Evolutionary conservation across 202 grass and related monocot genomes (phyloP).

Genomic region (Eragrostis tef): DNA sequence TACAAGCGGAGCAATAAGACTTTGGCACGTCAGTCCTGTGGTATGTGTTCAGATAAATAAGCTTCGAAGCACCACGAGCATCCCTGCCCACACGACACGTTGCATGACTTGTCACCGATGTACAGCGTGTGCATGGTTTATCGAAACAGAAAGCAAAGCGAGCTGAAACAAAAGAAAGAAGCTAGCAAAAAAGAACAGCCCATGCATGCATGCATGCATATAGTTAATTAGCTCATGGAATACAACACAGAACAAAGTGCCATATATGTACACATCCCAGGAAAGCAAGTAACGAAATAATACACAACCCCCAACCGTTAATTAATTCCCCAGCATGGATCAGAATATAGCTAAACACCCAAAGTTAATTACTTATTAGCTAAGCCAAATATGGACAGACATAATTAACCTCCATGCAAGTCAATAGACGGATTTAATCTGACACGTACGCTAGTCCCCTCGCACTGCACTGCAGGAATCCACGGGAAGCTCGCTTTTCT

Average conservation of each 20-base stretch:
- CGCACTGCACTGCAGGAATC: not conserved
- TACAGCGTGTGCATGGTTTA: not conserved
- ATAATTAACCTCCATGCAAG: constrained; percentile 22
- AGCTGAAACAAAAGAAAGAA: constrained; percentile 14
- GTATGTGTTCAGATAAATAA: too few relatives aligned
- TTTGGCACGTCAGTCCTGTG: too few relatives aligned
- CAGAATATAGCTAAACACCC: not conserved
- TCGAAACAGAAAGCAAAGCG: not conserved
- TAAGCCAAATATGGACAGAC: not conserved
- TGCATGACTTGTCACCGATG: not conserved
- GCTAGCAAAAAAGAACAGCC: not conserved
- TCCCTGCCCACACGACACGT: too few relatives aligned
- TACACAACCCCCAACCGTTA: not conserved
- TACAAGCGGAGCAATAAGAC: too few relatives aligned
- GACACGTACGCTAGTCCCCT: not conserved
- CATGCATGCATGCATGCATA: not conserved
- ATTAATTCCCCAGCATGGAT: not conserved
- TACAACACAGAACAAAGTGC: constrained; percentile 21
- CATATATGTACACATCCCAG: not conserved
- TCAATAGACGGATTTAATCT: constrained; percentile 1
- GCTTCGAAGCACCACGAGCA: too few relatives aligned
- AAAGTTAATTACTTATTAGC: not conserved
- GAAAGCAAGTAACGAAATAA: constrained; percentile 28
- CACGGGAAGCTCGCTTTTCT: constrained; percentile 16
- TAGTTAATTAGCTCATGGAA: constrained; percentile 46